Conservation (phyloP, 2,329 filamentous ascomycete genomes). For the Orbilia blumenaviensis region DNA sequence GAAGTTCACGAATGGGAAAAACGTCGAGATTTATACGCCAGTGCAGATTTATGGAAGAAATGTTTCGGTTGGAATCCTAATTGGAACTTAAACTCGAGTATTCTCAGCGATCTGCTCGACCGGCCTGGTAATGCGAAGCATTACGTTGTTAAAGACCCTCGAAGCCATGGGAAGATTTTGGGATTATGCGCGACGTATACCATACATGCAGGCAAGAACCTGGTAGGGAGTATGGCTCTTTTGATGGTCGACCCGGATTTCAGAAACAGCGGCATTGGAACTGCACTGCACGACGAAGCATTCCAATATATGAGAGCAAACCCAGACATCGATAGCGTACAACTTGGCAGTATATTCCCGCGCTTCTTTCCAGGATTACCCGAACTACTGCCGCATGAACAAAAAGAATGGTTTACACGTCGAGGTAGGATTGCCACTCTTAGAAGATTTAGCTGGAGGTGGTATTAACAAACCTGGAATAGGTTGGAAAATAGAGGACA, state of each 20-base stretch:
- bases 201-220: conserved; percentile 56
- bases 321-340: conserved; percentile 56
- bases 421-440: conserved; percentile 44
- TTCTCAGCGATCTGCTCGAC: conserved; percentile 58
- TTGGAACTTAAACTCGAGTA: conserved; percentile 57
- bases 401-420: conserved; percentile 57
- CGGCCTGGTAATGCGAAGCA: conserved; percentile 57
- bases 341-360: conserved; percentile 58
- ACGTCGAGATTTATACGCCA: conserved; percentile 58
- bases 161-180: conserved; percentile 56
- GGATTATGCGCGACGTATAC: conserved; percentile 58
- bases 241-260: conserved; percentile 56
- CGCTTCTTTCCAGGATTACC: conserved; percentile 58
- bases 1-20: conserved; percentile 59
- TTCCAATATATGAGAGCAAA: conserved; percentile 56
- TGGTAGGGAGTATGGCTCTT: conserved; percentile 58
- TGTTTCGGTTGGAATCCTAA: conserved; percentile 58
- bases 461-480: neutral
- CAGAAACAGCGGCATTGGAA: conserved; percentile 57
- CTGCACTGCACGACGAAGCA: conserved; percentile 58
- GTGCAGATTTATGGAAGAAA: conserved; percentile 58
- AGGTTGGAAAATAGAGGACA: conserved; percentile 57
- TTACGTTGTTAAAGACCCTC: conserved; percentile 58
- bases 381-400: conserved; percentile 55
- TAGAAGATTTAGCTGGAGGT: neutral